Evolutionary conservation across 2,329 filamentous ascomycete species (phyloP).

Genomic region (Hymenoscyphus salicellus): DNA sequence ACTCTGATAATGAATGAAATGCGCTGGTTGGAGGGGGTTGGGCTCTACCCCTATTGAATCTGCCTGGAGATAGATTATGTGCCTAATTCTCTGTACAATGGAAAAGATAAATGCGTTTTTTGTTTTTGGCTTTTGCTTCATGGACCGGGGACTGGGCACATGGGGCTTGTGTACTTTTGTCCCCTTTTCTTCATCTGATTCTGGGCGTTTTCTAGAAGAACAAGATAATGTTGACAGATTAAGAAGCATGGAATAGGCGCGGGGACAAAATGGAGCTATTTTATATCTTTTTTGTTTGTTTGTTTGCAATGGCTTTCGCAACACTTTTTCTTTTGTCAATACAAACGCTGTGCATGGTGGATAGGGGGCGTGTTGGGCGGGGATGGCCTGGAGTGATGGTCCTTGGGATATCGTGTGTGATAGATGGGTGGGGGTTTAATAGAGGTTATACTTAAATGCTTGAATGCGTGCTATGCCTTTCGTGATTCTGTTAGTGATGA

Average conservation of each 20-base stretch:
- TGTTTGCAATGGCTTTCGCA: neutral
- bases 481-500: neutral
- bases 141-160: neutral
- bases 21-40: neutral
- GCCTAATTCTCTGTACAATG: conserved; percentile 8
- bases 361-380: neutral
- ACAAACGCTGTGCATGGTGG: neutral
- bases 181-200: neutral
- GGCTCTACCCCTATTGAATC: neutral
- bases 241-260: neutral
- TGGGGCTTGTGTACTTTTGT: neutral
- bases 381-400: neutral
- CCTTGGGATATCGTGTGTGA: neutral
- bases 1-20: conserved; percentile 1
- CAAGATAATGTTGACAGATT: neutral
- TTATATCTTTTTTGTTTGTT: neutral
- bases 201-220: conserved; percentile 2
- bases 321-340: conserved; percentile 2
- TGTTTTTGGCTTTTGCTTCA: neutral
- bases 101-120: neutral
- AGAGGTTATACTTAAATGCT: neutral
- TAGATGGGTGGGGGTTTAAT: neutral
- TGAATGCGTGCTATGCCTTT: neutral
- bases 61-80: conserved; percentile 1
- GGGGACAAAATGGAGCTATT: neutral